Evolutionary conservation across 83 land plant genomes (phyloP), one percentile per base, ranked within the genome.

Genomic region (Diphasiastrum complanatum): DNA sequence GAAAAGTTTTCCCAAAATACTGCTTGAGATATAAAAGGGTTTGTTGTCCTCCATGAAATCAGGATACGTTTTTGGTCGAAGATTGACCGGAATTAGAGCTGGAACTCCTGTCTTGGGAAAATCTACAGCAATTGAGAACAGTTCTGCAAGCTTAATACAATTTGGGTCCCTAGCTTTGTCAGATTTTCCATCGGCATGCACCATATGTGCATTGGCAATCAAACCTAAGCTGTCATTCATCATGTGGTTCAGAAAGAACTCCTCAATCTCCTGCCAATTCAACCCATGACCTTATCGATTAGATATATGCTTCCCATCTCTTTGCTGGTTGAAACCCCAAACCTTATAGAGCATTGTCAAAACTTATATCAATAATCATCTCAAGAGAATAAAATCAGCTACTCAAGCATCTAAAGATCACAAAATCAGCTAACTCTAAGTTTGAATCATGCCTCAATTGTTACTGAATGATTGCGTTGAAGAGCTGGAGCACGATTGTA

Each of bases 81-180:
- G 66, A 58, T 63, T 25, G 24, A 38, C 4, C 5, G 99, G 99
- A 28, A 85, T 82, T 34, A 60, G 64, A 33, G 96, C 99, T n/a
- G 99, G 88, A 2, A 83, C 80, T 2, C 99, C 99, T 2, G 99
- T 93, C 62, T 93, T 93, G 1, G 96, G 86, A 48, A 93, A 93
- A 67, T 93, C 99, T 2, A 93, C 96, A 12, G 99, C 96, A 31
- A 83, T 77, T 29, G 99, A 89, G 54, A 80, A 71, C 19, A 89
- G 82, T 27, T 64, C 57, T 10, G 99, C 96, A 26, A 93, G 82
- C 51, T 81, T 73, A 22, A 73, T 33, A 52, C 99, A 93, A 1
- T 63, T 54, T 30, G 5, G 5, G 52, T 86, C 78, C 10, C 72
- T 62, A 25, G 99, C 99, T 74, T 68, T 81, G 0, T 26, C 6